A percentile compares a stretch with the other conserved stretches of the same genome.
Conservation (phyloP, 331 rosid genomes). For the Arachis monticola region DNA sequence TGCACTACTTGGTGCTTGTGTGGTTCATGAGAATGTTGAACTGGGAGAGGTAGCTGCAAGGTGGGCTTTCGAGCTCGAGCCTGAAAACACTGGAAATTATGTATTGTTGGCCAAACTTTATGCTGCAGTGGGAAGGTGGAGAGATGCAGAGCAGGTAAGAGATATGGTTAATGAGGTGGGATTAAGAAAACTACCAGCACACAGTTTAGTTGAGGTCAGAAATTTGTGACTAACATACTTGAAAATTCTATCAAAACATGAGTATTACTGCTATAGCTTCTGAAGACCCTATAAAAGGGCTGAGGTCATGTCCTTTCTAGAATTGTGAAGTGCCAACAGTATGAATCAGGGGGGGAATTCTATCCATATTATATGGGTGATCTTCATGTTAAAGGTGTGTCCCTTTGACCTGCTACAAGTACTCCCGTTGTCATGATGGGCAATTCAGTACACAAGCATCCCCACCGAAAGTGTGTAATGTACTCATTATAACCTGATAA, state of each 20-base stretch:
- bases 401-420: no score
- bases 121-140: slow-evolving; percentile 80
- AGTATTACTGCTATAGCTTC: slow-evolving; percentile 2
- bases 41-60: slow-evolving; percentile 80
- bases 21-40: slow-evolving; percentile 79
- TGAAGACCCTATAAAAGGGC: slow-evolving; percentile 4
- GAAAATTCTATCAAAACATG: slow-evolving; percentile 17
- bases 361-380: slow-evolving; percentile 16
- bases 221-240: slow-evolving; percentile 37
- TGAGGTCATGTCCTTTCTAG: slow-evolving; percentile 11
- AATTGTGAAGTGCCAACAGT: slow-evolving; percentile 20
- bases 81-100: slow-evolving; percentile 82
- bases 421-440: no score
- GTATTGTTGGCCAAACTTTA: slow-evolving; percentile 72
- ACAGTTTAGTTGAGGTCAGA: slow-evolving; percentile 71
- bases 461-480: no score
- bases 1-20: slow-evolving; percentile 89
- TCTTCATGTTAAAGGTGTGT: no score
- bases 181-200: slow-evolving; percentile 73
- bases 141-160: slow-evolving; percentile 78
- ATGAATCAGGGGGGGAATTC: background rate
- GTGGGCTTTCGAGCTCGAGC: slow-evolving; percentile 72
- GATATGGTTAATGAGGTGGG: slow-evolving; percentile 64
- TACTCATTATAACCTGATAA: no score
- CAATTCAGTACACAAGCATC: no score